phyloP scores from a whole-genome alignment of 768 basidiomycete species.

The Mycena pura region DNA sequence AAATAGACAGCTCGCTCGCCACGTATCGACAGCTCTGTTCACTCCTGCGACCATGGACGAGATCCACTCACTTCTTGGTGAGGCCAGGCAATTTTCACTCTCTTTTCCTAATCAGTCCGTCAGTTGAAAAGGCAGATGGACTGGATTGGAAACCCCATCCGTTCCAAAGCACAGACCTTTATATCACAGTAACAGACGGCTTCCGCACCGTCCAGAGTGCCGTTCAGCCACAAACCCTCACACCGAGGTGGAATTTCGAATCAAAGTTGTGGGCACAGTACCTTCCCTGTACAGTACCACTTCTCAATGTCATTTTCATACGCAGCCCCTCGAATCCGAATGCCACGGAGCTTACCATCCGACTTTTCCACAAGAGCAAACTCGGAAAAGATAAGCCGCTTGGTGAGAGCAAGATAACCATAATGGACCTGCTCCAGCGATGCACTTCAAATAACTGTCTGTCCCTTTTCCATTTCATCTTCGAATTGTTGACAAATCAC shows the following conservation, averaged over 20 bases:
- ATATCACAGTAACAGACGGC: background rate
- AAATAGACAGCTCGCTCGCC: too few relatives aligned
- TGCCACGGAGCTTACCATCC: background rate
- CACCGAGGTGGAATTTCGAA: background rate
- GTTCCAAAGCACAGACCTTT: background rate
- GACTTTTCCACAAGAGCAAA: background rate
- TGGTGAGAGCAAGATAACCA: background rate
- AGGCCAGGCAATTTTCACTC: too few relatives aligned
- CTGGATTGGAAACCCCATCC: background rate
- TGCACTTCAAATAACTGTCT: background rate
- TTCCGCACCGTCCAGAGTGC: background rate
- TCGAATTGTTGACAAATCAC: background rate
- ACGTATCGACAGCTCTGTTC: too few relatives aligned
- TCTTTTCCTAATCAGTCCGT: too few relatives aligned
- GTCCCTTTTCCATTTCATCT: background rate
- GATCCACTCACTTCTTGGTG: too few relatives aligned
- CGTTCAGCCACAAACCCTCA: background rate
- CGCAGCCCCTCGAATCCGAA: background rate
- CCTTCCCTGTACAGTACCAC: background rate
- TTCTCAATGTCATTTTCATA: background rate
- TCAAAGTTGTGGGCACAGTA: background rate
- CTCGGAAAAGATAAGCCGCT: background rate
- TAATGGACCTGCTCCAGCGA: background rate
- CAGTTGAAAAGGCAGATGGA: background rate
- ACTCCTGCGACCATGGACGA: too few relatives aligned